These are phyloP conservation scores for Gynochthodes officinalis DNA, from an alignment of 257 asterid genomes.

Conservation along the genomic window DNA sequence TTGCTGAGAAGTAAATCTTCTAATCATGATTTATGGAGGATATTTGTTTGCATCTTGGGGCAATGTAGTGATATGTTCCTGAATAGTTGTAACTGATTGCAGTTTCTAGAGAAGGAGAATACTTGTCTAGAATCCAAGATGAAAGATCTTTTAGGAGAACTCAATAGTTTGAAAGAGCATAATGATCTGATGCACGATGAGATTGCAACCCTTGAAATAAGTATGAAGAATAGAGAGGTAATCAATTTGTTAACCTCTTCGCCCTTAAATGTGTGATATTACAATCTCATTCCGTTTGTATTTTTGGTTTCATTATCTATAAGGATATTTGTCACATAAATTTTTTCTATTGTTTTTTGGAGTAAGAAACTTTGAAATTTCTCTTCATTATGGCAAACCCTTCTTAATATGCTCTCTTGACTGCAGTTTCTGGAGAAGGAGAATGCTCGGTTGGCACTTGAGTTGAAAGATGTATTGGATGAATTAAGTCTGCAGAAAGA, in stretches of 20 bases:
- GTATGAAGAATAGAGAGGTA: conserved; percentile 55
- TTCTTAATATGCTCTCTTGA: background rate
- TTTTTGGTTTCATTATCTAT: background rate
- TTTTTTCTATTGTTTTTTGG: background rate
- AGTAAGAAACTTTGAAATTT: background rate
- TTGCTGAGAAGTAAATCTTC: background rate
- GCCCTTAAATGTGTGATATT: conserved; percentile 1
- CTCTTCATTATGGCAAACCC: background rate
- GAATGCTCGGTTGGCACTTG: conserved; percentile 22
- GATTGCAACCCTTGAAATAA: conserved; percentile 45
- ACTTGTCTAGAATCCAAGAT: conserved; percentile 39
- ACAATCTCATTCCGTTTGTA: background rate
- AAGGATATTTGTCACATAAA: background rate
- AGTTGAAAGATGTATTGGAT: conserved; percentile 19
- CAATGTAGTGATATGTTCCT: background rate
- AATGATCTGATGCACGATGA: conserved; percentile 44
- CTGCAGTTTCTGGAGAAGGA: conserved; percentile 33
- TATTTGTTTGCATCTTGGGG: background rate
- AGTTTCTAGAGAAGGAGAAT: conserved; percentile 69
- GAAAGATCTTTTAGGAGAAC: conserved; percentile 46
- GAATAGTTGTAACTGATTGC: conserved; percentile 15
- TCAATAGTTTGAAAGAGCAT: conserved; percentile 53
- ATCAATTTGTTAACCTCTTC: background rate
- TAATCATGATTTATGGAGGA: background rate
- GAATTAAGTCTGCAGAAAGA: conserved; percentile 23